A percentile compares a stretch with the other conserved stretches of the same genome.
Evolutionary conservation across 768 basidiomycete genomes (phyloP).

Genomic region (Termitomyces sp.): DNA sequence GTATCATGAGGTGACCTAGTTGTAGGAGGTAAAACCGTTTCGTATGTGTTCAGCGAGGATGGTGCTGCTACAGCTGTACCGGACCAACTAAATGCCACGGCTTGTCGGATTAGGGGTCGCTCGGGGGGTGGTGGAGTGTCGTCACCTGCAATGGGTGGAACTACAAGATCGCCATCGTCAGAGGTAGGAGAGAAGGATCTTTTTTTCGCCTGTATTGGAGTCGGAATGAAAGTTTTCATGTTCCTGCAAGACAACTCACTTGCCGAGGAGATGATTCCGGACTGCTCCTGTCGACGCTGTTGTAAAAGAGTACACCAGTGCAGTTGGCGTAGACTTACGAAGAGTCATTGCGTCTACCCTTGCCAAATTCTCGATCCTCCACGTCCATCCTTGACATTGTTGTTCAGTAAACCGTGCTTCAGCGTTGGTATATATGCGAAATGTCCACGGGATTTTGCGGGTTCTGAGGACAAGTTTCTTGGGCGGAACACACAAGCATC

Average conservation of each 20-base stretch:
- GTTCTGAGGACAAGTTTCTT: neutral
- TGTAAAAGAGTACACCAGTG: neutral
- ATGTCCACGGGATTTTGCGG: neutral
- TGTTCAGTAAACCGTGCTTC: neutral
- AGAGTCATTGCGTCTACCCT: slow-evolving; percentile 38
- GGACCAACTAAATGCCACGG: slow-evolving; percentile 51
- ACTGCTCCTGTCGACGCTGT: slow-evolving; percentile 44
- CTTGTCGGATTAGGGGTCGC: slow-evolving; percentile 56
- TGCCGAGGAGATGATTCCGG: slow-evolving; percentile 52
- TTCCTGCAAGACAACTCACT: slow-evolving; percentile 30
- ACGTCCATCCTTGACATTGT: slow-evolving; percentile 17
- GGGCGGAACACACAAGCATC: slow-evolving; percentile 13
- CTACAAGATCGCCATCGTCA: slow-evolving; percentile 45
- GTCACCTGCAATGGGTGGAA: slow-evolving; percentile 39
- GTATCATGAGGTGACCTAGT: slow-evolving; percentile 19
- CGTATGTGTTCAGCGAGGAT: slow-evolving; percentile 39
- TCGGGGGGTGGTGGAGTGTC: slow-evolving; percentile 48
- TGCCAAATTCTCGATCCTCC: slow-evolving; percentile 34
- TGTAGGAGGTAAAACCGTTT: slow-evolving; percentile 30
- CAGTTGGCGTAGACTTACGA: slow-evolving; percentile 28
- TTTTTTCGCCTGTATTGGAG: slow-evolving; percentile 35
- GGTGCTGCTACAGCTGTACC: slow-evolving; percentile 26
- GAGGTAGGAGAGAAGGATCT: slow-evolving; percentile 53
- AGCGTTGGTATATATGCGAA: slow-evolving; percentile 4
- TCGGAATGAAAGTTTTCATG: slow-evolving; percentile 3